Percentiles rank a stretch among this genome's conserved stretches.
phyloP scores from a whole-genome alignment of 2,329 filamentous ascomycete genomes.

The Lecanicillium sp. region DNA sequence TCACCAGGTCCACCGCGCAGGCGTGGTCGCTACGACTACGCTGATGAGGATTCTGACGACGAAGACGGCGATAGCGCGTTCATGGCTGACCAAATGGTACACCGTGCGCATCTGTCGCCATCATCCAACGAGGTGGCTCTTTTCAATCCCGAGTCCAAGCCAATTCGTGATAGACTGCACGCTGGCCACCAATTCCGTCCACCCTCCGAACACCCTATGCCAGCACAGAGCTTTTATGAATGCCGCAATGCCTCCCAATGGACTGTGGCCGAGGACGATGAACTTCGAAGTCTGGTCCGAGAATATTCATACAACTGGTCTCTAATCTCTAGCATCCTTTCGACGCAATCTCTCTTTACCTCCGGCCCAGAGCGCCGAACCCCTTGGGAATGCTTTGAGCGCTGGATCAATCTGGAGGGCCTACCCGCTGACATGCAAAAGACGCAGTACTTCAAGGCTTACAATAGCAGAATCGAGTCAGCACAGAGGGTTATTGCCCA shows the following conservation, averaged over 20 bases:
- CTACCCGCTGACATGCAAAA: conserved; percentile 89
- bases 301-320: conserved; percentile 98
- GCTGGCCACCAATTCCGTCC: conserved; percentile 89
- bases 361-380: conserved; percentile 84
- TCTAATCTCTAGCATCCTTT: conserved; percentile 74
- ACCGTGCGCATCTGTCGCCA: conserved; percentile 47
- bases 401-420: conserved; percentile 88
- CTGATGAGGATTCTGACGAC: conserved; percentile 60
- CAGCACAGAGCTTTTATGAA: conserved; percentile 83
- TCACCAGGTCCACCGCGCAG: conserved; percentile 60
- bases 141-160: conserved; percentile 83
- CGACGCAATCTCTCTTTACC: conserved; percentile 65
- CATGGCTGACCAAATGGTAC: conserved; percentile 40
- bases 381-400: conserved; percentile 97
- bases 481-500: conserved; percentile 48
- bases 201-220: conserved; percentile 87
- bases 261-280: conserved; percentile 84
- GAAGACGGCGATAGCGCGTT: conserved; percentile 46
- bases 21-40: conserved; percentile 74
- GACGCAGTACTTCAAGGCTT: conserved; percentile 83
- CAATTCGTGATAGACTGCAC: conserved; percentile 81
- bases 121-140: conserved; percentile 72
- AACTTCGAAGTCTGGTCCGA: conserved; percentile 73
- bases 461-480: conserved; percentile 51
- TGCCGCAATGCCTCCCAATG: conserved; percentile 81